phyloP scores from a whole-genome alignment of 1,139 yeast genomes.

The Chernovozyma aurita region DNA sequence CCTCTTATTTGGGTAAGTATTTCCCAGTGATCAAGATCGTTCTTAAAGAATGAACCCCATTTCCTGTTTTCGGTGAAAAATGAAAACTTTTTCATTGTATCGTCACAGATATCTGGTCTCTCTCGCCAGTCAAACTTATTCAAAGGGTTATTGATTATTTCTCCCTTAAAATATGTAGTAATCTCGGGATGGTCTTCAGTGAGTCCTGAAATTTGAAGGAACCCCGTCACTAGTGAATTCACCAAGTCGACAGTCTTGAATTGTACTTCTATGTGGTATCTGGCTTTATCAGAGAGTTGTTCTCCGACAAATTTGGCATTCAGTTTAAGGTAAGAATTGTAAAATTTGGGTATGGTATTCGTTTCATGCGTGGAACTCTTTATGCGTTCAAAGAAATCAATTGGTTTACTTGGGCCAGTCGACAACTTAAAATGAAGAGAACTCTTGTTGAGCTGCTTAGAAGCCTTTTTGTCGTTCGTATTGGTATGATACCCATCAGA shows the following conservation, averaged over 20 bases:
- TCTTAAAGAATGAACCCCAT: constrained; percentile 63
- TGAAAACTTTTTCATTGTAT: constrained; percentile 22
- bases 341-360: constrained; percentile 13
- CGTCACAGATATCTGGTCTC: constrained; percentile 12
- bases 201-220: constrained; percentile 72
- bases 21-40: constrained; percentile 85
- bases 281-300: constrained; percentile 67
- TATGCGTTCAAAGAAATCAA: background rate
- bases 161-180: constrained; percentile 84
- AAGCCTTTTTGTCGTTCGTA: too few species aligned
- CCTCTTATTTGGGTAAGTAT: constrained; percentile 51
- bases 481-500: background rate
- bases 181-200: constrained; percentile 75
- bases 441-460: too few species aligned
- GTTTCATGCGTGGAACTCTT: background rate
- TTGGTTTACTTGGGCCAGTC: background rate
- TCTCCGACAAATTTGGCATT: constrained; percentile 64
- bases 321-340: constrained; percentile 49
- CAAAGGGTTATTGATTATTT: constrained; percentile 62
- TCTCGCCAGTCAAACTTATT: constrained; percentile 17
- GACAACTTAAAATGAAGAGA: background rate
- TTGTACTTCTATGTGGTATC: constrained; percentile 69
- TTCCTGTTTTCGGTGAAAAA: constrained; percentile 37
- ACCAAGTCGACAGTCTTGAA: constrained; percentile 64
- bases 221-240: constrained; percentile 66